A percentile compares a stretch with the other conserved stretches of the same genome.
phyloP scores from a whole-genome alignment of 108 stramenopile species.

The Nitzschia sp. region DNA sequence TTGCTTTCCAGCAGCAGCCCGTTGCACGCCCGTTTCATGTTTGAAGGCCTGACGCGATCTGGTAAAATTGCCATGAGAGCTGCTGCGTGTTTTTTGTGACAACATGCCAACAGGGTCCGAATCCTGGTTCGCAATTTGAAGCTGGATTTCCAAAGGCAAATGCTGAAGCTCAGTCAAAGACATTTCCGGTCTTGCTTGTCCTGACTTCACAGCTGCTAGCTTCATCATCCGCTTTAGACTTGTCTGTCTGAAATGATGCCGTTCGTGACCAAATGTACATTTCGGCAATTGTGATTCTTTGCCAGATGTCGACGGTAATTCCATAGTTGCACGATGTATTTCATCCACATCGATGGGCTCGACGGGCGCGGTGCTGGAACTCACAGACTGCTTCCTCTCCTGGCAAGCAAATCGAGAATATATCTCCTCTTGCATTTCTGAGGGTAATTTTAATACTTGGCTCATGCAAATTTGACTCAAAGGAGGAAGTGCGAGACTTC shows the following conservation, averaged over 20 bases:
- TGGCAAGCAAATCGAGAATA: conserved; percentile 5
- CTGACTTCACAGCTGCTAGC: conserved; percentile 61
- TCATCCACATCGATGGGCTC: no score
- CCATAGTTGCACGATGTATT: no score
- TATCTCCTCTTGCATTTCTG: conserved; percentile 30
- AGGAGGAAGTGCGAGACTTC: conserved; percentile 33
- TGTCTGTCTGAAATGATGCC: conserved; percentile 40
- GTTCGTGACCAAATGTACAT: not conserved
- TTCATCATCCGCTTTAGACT: conserved; percentile 74
- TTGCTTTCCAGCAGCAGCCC: not conserved
- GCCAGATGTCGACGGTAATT: not conserved
- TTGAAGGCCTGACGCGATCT: not conserved
- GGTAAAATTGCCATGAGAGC: not conserved
- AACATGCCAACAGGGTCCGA: conserved; percentile 14
- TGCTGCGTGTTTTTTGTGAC: conserved; percentile 9
- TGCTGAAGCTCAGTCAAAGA: conserved; percentile 60
- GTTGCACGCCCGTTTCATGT: no score
- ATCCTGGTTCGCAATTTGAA: conserved; percentile 71
- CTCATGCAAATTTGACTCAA: conserved; percentile 52
- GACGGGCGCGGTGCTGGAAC: no score
- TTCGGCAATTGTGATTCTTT: not conserved
- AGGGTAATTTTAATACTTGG: conserved; percentile 45
- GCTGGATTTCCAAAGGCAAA: conserved; percentile 68
- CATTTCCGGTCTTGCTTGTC: conserved; percentile 42
- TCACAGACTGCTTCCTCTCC: not conserved